phyloP scores from a whole-genome alignment of 1,139 yeast species.

The Torulaspora globosa region DNA sequence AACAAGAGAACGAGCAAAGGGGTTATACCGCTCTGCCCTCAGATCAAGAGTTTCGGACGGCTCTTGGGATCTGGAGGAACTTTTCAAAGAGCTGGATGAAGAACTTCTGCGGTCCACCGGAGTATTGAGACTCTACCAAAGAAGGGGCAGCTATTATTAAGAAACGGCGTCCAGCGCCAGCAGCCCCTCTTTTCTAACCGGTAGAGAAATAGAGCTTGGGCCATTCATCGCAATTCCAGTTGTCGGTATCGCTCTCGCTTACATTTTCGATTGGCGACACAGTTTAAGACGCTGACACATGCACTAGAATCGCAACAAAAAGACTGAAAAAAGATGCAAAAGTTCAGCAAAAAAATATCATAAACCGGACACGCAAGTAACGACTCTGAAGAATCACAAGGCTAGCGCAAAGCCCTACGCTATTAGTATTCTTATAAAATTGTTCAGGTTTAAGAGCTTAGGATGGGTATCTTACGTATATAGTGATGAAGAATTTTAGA shows the following conservation, averaged over 20 bases:
- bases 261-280: neutral
- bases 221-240: no score
- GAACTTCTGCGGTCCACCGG: conserved; percentile 22
- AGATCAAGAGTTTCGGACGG: conserved; percentile 13
- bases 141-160: conserved; percentile 21
- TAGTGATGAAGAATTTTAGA: no score
- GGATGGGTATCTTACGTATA: no score
- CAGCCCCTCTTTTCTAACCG: no score
- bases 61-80: conserved; percentile 19
- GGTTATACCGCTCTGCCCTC: conserved; percentile 21
- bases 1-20: conserved; percentile 23
- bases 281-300: neutral
- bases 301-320: neutral
- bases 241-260: no score
- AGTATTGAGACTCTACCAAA: conserved; percentile 19
- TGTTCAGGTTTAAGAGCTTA: no score
- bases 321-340: neutral
- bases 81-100: conserved; percentile 17
- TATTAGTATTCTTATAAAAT: no score
- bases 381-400: no score
- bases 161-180: neutral
- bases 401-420: no score
- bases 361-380: no score
- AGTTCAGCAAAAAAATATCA: neutral
- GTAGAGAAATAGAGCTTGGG: no score